Percentiles rank a stretch among this genome's conserved stretches.
Evolutionary conservation across 148 eudicot species (phyloP).

Genomic region (Agrostemma githago): DNA sequence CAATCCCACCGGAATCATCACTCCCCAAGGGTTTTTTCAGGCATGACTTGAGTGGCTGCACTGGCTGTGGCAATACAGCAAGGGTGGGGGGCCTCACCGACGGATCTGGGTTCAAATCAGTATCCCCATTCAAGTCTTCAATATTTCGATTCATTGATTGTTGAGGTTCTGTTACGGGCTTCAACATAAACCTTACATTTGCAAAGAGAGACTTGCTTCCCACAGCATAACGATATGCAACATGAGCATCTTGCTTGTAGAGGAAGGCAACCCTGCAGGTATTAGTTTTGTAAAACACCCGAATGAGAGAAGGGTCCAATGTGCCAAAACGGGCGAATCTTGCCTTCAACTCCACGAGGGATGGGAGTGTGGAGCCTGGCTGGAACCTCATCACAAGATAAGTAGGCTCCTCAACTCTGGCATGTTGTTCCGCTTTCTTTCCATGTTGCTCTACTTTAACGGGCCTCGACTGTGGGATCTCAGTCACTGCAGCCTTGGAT

Average conservation of each 20-base stretch:
- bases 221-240: conserved; percentile 44
- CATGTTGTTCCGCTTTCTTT: conserved; percentile 28
- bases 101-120: conserved; percentile 21
- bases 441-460: background rate
- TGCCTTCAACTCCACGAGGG: conserved; percentile 66
- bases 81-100: conserved; percentile 21
- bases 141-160: no score
- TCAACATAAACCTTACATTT: conserved; percentile 42
- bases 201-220: conserved; percentile 50
- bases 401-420: conserved; percentile 49
- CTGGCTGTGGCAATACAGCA: conserved; percentile 11
- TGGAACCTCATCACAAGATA: conserved; percentile 74
- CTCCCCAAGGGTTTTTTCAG: conserved; percentile 46
- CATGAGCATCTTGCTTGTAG: conserved; percentile 52
- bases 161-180: conserved; percentile 31
- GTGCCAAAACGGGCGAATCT: conserved; percentile 83
- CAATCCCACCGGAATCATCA: conserved; percentile 33
- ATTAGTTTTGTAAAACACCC: conserved; percentile 61
- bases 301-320: conserved; percentile 47
- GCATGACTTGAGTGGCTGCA: conserved; percentile 51
- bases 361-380: conserved; percentile 56
- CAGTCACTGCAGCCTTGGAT: conserved; percentile 26
- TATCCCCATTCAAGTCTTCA: conserved; percentile 20
- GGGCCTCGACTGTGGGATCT: conserved; percentile 27
- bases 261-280: conserved; percentile 61